Conservation (phyloP, 1,284 basidiomycete species). For the Vanrija pseudolonga region DNA sequence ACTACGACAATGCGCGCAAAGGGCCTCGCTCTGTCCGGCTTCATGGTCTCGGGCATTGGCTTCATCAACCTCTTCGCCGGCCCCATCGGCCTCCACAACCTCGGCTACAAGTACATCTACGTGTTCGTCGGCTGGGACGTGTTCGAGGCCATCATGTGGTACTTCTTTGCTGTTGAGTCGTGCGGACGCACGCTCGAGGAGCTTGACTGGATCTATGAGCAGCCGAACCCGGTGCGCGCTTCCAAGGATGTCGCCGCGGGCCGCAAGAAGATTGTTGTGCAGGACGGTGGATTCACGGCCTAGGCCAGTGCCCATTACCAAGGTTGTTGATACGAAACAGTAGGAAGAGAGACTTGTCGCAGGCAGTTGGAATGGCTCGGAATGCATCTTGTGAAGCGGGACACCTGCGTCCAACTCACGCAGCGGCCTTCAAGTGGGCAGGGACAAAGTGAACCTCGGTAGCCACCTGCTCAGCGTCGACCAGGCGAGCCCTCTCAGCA, state of each 20-base stretch:
- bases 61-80: slow-evolving; percentile 54
- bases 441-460: slow-evolving; percentile 30
- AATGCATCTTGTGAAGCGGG: no score
- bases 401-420: no score
- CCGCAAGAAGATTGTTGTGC: no score
- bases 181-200: slow-evolving; percentile 45
- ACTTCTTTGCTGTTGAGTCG: slow-evolving; percentile 48
- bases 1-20: slow-evolving; percentile 60
- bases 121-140: slow-evolving; percentile 45
- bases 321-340: no score
- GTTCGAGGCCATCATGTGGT: slow-evolving; percentile 43
- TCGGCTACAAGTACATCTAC: slow-evolving; percentile 40
- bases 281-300: no score
- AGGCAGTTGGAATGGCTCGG: no score
- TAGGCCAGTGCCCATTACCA: no score
- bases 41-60: slow-evolving; percentile 55
- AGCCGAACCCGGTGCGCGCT: slow-evolving; percentile 41
- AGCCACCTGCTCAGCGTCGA: slow-evolving; percentile 17
- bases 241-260: slow-evolving; percentile 17
- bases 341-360: no score
- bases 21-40: slow-evolving; percentile 53
- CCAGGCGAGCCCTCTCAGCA: slow-evolving; percentile 17
- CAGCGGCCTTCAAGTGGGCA: slow-evolving; percentile 16
- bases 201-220: slow-evolving; percentile 46
- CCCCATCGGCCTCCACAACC: slow-evolving; percentile 53